Base-by-base conservation (phyloP, 2,329 filamentous ascomycete genomes). In the Thermothelomyces thermophilus region DNA sequence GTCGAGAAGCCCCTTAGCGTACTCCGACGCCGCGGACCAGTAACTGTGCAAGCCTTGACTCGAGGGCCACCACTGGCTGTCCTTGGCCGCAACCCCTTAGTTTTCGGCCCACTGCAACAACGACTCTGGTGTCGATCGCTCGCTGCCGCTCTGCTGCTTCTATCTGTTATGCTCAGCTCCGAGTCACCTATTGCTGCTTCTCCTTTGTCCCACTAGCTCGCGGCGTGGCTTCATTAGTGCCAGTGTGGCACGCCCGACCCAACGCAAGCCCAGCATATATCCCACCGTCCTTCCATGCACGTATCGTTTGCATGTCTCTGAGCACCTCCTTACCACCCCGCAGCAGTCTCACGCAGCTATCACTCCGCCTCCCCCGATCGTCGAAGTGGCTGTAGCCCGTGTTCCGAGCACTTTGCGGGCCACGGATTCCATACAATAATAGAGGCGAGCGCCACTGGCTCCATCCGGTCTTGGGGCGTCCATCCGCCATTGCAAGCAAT, bases 11-110 rank as follows among this genome's bases (percentile, higher is more conserved):
- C 57, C 62, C 26, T 62, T 67, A 64, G 66, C 63, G 64, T 63
- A 63, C 59, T 54, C 60, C 55, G 58, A 58, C 53, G 47, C 51
- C 48, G 55, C 53, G 58, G 60, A 62, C 70, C 70, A 71, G 64
- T 70, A 62, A 65, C 54, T 63, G 62, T 56, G 55, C 62, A 63
- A 63, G 63, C 60, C 63, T 62, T 58, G 48, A 55, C 58, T 54
- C 64, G 51, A 62, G 60, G 56, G 59, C 62, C 53, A 59, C 71
- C 63, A 70, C 64, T 72, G 69, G 69, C 65, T 63, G 60, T 61
- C 58, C 61, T 58, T 60, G 36, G 57, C 62, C 65, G 63, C 64
- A 63, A 62, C 62, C 58, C 58, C 65, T 64, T 62, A 39, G 34
- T 63, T 49, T 60, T 58, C 53, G 50, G 53, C 58, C 51, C 43